Percentiles rank a stretch among this genome's conserved stretches.
Conservation (phyloP, 2,329 filamentous ascomycete genomes). For the Trichoderma atrobrunneum region DNA sequence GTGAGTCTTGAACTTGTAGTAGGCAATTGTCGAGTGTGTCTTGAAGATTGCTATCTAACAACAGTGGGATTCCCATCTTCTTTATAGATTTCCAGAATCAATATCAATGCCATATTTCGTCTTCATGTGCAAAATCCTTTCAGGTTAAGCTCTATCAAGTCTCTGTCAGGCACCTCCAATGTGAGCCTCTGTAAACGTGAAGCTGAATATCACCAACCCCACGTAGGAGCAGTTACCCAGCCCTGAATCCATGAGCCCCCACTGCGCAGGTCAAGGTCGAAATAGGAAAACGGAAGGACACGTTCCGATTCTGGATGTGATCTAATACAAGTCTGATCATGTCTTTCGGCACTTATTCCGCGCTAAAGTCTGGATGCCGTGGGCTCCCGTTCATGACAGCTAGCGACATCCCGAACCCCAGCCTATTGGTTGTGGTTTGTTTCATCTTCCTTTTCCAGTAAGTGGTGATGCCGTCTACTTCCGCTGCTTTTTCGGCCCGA, state of each 20-base stretch:
- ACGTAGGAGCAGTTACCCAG: not conserved
- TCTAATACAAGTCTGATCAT: not conserved
- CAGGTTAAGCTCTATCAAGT: not conserved
- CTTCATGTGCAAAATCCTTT: not conserved
- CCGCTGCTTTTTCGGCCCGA: not conserved
- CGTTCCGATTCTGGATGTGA: not conserved
- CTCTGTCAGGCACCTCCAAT: not conserved
- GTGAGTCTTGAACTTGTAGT: not conserved
- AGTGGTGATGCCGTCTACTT: not conserved
- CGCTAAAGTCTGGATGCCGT: not conserved
- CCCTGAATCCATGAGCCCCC: not conserved
- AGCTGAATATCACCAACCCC: not conserved
- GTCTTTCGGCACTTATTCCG: not conserved
- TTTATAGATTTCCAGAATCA: not conserved
- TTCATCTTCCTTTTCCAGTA: not conserved
- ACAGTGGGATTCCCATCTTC: not conserved
- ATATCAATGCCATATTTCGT: not conserved
- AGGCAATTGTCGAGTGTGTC: not conserved
- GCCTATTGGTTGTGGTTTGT: not conserved
- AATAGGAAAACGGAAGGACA: not conserved
- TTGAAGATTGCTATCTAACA: not conserved
- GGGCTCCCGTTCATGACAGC: not conserved
- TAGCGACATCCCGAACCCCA: not conserved
- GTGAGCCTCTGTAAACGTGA: not conserved
- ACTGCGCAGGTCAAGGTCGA: not conserved